A percentile compares a stretch with the other conserved stretches of the same genome.
phyloP scores from a whole-genome alignment of 1,284 basidiomycete species.

The Moesziomyces antarcticus region DNA sequence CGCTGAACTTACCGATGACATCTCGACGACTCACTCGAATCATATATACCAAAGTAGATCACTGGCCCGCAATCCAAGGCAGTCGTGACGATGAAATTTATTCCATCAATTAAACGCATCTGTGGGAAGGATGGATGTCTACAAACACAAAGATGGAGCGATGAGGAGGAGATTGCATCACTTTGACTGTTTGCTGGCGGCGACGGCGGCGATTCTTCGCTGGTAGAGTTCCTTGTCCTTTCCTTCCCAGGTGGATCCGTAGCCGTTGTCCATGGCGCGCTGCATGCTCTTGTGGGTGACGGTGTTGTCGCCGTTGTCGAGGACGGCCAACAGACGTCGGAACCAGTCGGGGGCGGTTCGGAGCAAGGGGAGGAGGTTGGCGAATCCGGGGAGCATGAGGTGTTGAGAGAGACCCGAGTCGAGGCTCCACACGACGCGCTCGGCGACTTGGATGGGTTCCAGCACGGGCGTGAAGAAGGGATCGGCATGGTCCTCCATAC shows the following conservation, averaged over 20 bases:
- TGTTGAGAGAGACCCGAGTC: slow-evolving; percentile 60
- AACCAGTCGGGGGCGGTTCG: slow-evolving; percentile 61
- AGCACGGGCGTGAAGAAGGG: slow-evolving; percentile 64
- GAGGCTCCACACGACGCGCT: slow-evolving; percentile 52
- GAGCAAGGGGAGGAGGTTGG: slow-evolving; percentile 55
- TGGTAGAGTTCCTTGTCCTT: slow-evolving; percentile 52
- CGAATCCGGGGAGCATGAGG: slow-evolving; percentile 57
- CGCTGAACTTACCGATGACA: slow-evolving; percentile 2
- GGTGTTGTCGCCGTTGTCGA: slow-evolving; percentile 60
- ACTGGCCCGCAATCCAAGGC: not conserved
- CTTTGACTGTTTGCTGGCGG: slow-evolving; percentile 16
- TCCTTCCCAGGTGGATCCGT: slow-evolving; percentile 58
- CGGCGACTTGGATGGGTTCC: slow-evolving; percentile 60
- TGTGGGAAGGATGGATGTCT: not conserved
- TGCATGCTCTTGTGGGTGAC: slow-evolving; percentile 58
- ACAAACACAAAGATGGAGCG: not conserved
- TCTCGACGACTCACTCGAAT: not conserved
- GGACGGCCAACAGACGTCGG: slow-evolving; percentile 47
- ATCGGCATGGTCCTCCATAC: slow-evolving; percentile 61
- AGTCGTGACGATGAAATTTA: not conserved
- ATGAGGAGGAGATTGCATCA: not conserved
- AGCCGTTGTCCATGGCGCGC: slow-evolving; percentile 56
- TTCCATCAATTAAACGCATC: not conserved
- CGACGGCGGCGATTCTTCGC: slow-evolving; percentile 18
- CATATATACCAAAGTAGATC: not conserved